These are phyloP conservation scores for Lotmaria passim DNA, from an alignment of 208 protist genomes.

Conservation along the genomic window DNA sequence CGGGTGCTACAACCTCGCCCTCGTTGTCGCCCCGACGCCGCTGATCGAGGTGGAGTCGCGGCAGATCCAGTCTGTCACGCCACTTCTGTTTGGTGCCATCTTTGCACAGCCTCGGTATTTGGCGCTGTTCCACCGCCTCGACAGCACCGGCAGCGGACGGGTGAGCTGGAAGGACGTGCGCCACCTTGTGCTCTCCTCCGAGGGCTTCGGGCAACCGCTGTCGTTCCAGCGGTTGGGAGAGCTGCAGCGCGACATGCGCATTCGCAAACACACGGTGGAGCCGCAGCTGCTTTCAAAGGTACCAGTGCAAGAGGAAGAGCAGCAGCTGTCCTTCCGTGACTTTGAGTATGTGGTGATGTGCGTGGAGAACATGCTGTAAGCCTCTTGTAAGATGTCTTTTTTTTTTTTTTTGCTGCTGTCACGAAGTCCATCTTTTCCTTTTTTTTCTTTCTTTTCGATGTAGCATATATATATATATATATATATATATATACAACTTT, in stretches of 20 bases:
- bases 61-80: conserved; percentile 69
- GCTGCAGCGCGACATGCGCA: conserved; percentile 65
- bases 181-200: conserved; percentile 57
- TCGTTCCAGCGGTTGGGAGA: conserved; percentile 63
- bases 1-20: conserved; percentile 66
- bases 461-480: not conserved
- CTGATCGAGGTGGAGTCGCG: conserved; percentile 88
- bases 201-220: conserved; percentile 50
- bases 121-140: conserved; percentile 96
- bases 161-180: conserved; percentile 76
- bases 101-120: conserved; percentile 93
- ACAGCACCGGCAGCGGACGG: conserved; percentile 87
- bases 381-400: not conserved
- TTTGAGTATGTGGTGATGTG: conserved; percentile 76
- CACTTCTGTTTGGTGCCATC: conserved; percentile 78
- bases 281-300: conserved; percentile 63
- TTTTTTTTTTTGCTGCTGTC: conserved; percentile 22
- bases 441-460: conserved; percentile 3
- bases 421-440: not conserved
- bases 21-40: conserved; percentile 97
- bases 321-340: conserved; percentile 61
- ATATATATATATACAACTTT: too few relatives aligned
- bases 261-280: conserved; percentile 49
- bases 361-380: conserved; percentile 50
- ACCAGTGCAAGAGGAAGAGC: conserved; percentile 71